A percentile compares a stretch with the other conserved stretches of the same genome.
These are phyloP conservation scores for Mycena alexandri DNA, from an alignment of 768 basidiomycete species.

Conservation along the genomic window DNA sequence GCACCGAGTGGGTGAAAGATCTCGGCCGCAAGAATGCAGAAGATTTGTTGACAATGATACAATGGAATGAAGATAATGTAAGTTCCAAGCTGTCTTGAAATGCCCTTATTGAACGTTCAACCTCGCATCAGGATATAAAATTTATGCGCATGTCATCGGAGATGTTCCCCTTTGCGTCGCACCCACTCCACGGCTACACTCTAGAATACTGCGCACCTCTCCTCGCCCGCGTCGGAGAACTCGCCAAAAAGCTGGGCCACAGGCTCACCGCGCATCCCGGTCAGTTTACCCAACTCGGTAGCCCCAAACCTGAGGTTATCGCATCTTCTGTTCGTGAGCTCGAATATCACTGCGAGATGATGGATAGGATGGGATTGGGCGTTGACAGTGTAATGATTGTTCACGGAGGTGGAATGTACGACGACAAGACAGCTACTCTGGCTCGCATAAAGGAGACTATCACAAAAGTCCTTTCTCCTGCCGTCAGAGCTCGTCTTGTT, in stretches of 20 bases:
- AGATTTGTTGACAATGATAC: constrained; percentile 79
- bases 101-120: not conserved
- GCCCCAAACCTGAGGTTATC: constrained; percentile 81
- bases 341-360: constrained; percentile 88
- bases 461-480: constrained; percentile 64
- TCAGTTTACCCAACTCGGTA: constrained; percentile 87
- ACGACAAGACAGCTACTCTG: constrained; percentile 80
- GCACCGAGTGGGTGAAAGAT: constrained; percentile 85
- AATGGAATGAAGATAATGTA: constrained; percentile 93
- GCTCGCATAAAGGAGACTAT: constrained; percentile 81
- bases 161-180: constrained; percentile 94
- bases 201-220: constrained; percentile 77
- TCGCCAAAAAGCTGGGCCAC: constrained; percentile 80
- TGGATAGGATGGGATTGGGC: constrained; percentile 86
- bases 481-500: constrained; percentile 80
- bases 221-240: constrained; percentile 68
- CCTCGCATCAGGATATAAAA: constrained; percentile 68
- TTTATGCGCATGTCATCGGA: constrained; percentile 92
- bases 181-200: constrained; percentile 83
- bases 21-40: constrained; percentile 80
- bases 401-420: constrained; percentile 88
- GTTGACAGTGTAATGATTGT: constrained; percentile 91
- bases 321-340: constrained; percentile 84
- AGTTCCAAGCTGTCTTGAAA: constrained; percentile 29
- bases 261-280: constrained; percentile 91